Conservation (phyloP, 345 rosid species). For the Boechera stricta region DNA sequence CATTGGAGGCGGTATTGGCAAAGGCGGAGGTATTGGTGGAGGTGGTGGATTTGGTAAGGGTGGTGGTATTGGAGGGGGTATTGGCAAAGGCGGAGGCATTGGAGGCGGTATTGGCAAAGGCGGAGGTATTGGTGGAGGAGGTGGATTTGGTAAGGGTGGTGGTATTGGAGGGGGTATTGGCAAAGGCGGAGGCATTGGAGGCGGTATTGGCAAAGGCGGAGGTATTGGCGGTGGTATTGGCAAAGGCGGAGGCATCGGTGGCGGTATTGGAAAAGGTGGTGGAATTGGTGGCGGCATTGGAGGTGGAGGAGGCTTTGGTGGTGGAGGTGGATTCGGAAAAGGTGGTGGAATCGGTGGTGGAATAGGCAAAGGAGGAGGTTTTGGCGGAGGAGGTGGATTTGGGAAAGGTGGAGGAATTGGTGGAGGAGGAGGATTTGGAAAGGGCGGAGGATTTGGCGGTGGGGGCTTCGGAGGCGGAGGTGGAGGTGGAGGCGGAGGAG, state of each 20-base stretch:
- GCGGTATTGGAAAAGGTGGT: conserved; percentile 18
- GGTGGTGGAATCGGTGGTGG: conserved; percentile 26
- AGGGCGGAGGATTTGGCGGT: conserved; percentile 41
- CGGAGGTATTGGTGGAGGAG: conserved; percentile 31
- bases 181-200: conserved; percentile 31
- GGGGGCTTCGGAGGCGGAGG: conserved; percentile 34
- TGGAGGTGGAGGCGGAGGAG: conserved; percentile 15
- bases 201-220: conserved; percentile 21
- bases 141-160: conserved; percentile 27
- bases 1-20: conserved; percentile 36
- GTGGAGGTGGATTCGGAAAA: conserved; percentile 6
- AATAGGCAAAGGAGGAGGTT: conserved; percentile 15
- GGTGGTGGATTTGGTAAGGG: conserved; percentile 35
- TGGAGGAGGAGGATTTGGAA: conserved; percentile 41
- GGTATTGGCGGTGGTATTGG: conserved; percentile 19
- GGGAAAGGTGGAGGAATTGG: conserved; percentile 40
- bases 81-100: conserved; percentile 32
- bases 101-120: conserved; percentile 45
- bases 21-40: conserved; percentile 27
- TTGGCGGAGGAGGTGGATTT: conserved; percentile 37
- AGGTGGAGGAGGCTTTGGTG: conserved; percentile 24
- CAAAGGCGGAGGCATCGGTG: conserved; percentile 30
- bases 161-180: conserved; percentile 28
- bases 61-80: conserved; percentile 14
- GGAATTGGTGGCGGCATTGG: conserved; percentile 1